Evolutionary conservation across 202 grass and related monocot genomes (phyloP), one percentile per base, ranked within the genome.

Genomic region (Carex arenaria): DNA sequence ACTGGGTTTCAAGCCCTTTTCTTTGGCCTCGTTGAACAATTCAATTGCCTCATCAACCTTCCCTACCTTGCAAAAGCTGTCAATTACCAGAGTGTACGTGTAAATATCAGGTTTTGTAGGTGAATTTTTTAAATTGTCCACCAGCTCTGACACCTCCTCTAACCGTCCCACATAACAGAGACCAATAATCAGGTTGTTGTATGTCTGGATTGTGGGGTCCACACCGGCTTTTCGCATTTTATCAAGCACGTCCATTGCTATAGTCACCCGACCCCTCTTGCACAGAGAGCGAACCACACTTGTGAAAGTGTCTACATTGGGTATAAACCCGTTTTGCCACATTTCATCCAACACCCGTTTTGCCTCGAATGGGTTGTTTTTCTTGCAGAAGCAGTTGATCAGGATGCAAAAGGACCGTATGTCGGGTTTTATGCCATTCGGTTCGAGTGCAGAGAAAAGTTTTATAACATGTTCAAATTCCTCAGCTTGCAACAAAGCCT

Each of bases 91-190:
- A 74, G 85, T 95, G 78, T 86, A 98, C 13, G 90, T 90, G 67
- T 93, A 93, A 47, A 98, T 98, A 83, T 93, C 88, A 9, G 95
- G 85, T 68, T 74, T 59, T 36, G 79, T 84, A 34, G 89, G 72
- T 62, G 92, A 89, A 28, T 53, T 83, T 87, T 90, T 95, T 74
- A 95, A 89, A 81, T 85, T 93, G 28, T 87, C 77, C 76, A 93
- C 75, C 9, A 95, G 81, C 19, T 89, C 80, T 8, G 74, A 81
- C 23, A 91, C 95, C 79, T 95, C 95, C 90, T 98, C 93, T 40
- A 98, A 83, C 52, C 92, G 87, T 32, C 95, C 93, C 13, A 93
- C 95, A 83, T 93, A 98, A 87, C 93, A 98, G 72, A 95, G 86
- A 6, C 88, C 93, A 57, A 84, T 64, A 57, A 98, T 59, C 70